Base-by-base conservation (phyloP, 257 asterid genomes). In the Forsythia viridissima region DNA sequence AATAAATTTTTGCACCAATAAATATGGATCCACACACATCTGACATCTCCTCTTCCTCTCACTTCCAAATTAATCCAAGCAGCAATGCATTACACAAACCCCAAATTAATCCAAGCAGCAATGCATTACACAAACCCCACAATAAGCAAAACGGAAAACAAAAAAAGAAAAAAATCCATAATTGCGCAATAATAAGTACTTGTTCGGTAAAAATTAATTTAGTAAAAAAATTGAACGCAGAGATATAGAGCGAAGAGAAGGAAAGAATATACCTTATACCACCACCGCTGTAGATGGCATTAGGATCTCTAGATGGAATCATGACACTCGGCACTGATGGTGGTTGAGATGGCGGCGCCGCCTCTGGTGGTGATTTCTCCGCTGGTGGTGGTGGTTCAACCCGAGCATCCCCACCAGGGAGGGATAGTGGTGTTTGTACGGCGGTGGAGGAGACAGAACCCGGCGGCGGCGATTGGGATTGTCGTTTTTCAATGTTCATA, bases 221-320 rank as follows among this genome's bases (percentile, higher is more conserved):
- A 72, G 12, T 37, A 57, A 15, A 66, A 68, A 52, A 70, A 65
- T 13, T 18, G 41, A n/a, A 20, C 11, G 51, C 9, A 20, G 39
- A 41, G 4, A 37, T 7, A 43, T 7, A 2, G 67, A 59, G 37
- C 15, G 4, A 59, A n/a, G 30, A 59, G 36, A 59, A 59, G 67
- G 67, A 59, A 59, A 24, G 30, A 78, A 68, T 9, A 77, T 52
- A 86, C 96, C 96, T 89, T 81, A 83, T 75, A 67, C 94, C 94
- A 61, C 96, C 92, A 12, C 96, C 96, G 76, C 92, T 89, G 61
- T 71, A 71, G 39, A 89, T 77, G 51, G 85, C 89, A 70, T 86
- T 87, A 1, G 87, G 88, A 72, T 84, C 80, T 80, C 84, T 80
- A 39, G 90, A 78, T 24, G 84, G 88, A 77, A 84, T 82, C 81